Percentiles rank a stretch among this genome's conserved stretches.
Evolutionary conservation across 352 stramenopile genomes (phyloP).

Genomic region (Globisporangium spinosum): DNA sequence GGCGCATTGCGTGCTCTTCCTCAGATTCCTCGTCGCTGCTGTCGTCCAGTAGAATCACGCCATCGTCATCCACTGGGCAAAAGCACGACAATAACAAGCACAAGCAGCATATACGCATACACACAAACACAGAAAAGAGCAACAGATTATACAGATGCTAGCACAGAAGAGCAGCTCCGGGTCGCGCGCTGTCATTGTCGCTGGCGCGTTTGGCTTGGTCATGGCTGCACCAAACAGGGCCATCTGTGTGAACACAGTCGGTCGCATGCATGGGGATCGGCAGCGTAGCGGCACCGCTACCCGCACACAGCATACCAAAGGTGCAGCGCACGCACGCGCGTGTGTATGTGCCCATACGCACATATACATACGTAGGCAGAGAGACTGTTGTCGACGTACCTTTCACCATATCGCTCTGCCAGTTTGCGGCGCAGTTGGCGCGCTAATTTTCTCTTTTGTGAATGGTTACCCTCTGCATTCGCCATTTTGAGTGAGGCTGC

Average conservation of each 20-base stretch:
- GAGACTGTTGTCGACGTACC: neutral
- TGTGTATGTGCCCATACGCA: neutral
- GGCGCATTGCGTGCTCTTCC: neutral
- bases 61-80: slow-evolving; percentile 18
- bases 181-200: neutral
- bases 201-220: neutral
- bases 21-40: slow-evolving; percentile 11
- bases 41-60: slow-evolving; percentile 19
- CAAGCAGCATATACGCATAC: neutral
- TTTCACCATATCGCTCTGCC: slow-evolving; percentile 9
- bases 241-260: neutral
- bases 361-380: neutral
- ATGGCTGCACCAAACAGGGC: neutral
- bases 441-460: neutral
- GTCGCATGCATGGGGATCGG: neutral
- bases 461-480: neutral
- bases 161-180: neutral
- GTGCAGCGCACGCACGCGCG: neutral
- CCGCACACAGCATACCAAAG: too few species aligned
- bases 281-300: neutral
- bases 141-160: neutral
- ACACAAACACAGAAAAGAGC: neutral
- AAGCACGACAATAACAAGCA: neutral
- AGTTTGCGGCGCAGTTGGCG: neutral
- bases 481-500: neutral